Conservation (phyloP, 345 rosid species). For the Ceriops zippeliana region DNA sequence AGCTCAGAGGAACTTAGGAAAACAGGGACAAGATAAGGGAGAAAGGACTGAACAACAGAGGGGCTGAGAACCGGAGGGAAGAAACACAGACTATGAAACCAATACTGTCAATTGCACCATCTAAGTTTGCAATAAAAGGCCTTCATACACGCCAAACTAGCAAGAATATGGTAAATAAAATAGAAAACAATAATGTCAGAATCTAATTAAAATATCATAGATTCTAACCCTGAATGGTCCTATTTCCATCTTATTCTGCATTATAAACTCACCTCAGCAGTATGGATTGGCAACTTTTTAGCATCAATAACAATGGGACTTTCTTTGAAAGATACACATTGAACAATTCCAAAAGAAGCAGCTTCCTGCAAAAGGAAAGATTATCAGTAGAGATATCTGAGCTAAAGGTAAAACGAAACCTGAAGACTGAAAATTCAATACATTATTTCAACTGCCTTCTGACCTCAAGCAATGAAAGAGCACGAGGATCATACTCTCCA, state of each 20-base stretch:
- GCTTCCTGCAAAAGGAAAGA: conserved; percentile 7
- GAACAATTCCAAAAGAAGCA: conserved; percentile 57
- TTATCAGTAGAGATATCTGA: neutral
- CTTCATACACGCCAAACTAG: no score
- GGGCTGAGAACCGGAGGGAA: no score
- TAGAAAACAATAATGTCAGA: no score
- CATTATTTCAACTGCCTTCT: conserved; percentile 17
- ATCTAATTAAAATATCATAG: no score
- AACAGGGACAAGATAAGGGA: no score
- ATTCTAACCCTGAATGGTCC: no score
- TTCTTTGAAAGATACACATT: conserved; percentile 56
- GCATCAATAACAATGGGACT: conserved; percentile 59
- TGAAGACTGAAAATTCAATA: conserved; percentile 8
- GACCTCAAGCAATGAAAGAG: conserved; percentile 88
- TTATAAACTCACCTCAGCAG: conserved; percentile 52
- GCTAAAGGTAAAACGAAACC: conserved; percentile 1
- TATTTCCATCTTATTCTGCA: neutral
- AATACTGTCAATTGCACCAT: no score
- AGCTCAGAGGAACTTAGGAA: no score
- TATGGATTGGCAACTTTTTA: conserved; percentile 47
- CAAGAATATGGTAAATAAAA: no score
- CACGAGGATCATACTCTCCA: conserved; percentile 94
- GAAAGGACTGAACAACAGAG: no score
- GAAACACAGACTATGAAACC: no score
- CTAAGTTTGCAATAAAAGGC: no score